Base-by-base conservation (phyloP, 2,329 filamentous ascomycete species). In the Colletotrichum cereale region DNA sequence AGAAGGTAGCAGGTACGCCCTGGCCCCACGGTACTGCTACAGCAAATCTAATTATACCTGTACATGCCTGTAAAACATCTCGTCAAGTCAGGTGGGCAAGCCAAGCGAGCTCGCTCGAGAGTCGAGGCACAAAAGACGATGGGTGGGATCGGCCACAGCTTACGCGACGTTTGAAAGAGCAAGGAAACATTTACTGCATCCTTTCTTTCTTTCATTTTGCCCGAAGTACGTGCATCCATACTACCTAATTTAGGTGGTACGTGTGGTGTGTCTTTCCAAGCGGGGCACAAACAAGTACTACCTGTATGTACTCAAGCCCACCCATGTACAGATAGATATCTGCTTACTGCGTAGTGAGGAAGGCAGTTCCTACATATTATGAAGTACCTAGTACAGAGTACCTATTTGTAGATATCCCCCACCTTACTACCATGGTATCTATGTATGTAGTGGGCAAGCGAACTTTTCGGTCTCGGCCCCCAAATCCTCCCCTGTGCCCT, bases 21-120 rank as follows among this genome's bases (percentile, higher is more conserved):
- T 48, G 36, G 52, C 40, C 18, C 29, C n/a, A 52, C 24, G 24
- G 36, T 34, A 53, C 40, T 56, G 63, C 40, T 56, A 34, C 63
- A 31, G n/a, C n/a, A 58, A 8, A 40, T 55, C 63, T 44, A 42
- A 50, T 31, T 42, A 29, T 50, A 36, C 42, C 40, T 50, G 24
- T 50, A 36, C 42, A 31, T 50, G 24, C 63, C 53, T 50, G 36
- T 65, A 52, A 61, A 61, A 36, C 44, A 53, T 52, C 16, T 52
- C 14, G 47, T 31, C 55, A 34, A 66, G 63, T 61, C 56, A 48
- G 53, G 53, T 36, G 31, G 24, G 29, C 36, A 58, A n/a, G 29
- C 26, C 36, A 31, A 36, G 52, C 48, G 42, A 47, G 42, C 21
- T 24, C 8, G 8, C 8, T 8, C 31, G 4, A 42, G 2, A 6